phyloP scores from a whole-genome alignment of 2,329 filamentous ascomycete genomes.

The Fusarium austroafricanum region DNA sequence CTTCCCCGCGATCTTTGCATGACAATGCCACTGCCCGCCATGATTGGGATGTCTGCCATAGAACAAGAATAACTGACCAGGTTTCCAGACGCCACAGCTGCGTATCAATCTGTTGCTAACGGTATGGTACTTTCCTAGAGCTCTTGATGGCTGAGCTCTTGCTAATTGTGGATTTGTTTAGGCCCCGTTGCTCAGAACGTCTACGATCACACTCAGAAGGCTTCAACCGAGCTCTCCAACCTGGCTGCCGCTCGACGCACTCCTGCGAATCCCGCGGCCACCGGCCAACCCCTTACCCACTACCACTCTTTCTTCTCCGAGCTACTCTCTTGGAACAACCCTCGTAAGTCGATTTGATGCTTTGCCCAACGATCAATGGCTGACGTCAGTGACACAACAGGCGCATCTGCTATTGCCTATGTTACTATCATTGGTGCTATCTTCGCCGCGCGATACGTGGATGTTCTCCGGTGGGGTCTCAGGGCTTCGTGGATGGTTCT shows the following conservation, averaged over 20 bases:
- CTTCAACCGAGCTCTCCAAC: constrained; percentile 66
- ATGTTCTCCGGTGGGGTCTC: constrained; percentile 72
- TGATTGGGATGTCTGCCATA: not conserved
- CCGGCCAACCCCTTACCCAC: constrained; percentile 72
- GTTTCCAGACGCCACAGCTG: constrained; percentile 60
- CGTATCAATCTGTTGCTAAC: constrained; percentile 60
- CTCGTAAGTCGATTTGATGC: constrained; percentile 60
- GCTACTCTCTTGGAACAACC: constrained; percentile 76
- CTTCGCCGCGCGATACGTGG: constrained; percentile 73
- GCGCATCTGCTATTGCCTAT: constrained; percentile 74
- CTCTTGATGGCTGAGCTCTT: constrained; percentile 7
- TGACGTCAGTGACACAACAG: constrained; percentile 51
- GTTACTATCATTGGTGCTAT: constrained; percentile 67
- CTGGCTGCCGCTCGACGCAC: constrained; percentile 68
- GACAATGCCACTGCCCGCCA: not conserved
- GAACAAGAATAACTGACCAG: constrained; percentile 48
- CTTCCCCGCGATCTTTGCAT: constrained; percentile 12
- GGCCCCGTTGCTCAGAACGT: constrained; percentile 70
- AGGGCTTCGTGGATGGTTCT: constrained; percentile 74
- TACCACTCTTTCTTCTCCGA: constrained; percentile 79
- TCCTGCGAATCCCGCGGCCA: constrained; percentile 65
- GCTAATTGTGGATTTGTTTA: constrained; percentile 46
- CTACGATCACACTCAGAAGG: constrained; percentile 67
- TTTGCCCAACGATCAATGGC: constrained; percentile 18
- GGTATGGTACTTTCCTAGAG: constrained; percentile 52